Percentiles rank a stretch among this genome's conserved stretches.
These are phyloP conservation scores for Neurospora sp. DNA, from an alignment of 495 filamentous ascomycete species.

Conservation along the genomic window DNA sequence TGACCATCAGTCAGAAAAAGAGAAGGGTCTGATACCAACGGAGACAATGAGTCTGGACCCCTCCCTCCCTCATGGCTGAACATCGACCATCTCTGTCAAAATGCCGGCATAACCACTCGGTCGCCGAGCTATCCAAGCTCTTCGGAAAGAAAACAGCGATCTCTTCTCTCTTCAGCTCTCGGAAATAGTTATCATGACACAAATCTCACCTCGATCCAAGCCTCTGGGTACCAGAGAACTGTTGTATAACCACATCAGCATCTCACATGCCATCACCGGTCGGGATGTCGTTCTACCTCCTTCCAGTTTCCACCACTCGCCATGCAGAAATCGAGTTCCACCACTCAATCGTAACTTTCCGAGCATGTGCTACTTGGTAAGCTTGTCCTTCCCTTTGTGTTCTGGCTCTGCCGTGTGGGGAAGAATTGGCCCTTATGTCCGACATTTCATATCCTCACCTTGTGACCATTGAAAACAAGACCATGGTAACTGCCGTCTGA, in stretches of 20 bases:
- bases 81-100: background rate
- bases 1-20: background rate
- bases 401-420: background rate
- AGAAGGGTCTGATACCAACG: background rate
- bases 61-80: background rate
- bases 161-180: background rate
- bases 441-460: background rate
- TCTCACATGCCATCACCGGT: background rate
- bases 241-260: background rate
- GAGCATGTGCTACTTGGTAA: background rate
- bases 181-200: background rate
- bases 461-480: background rate
- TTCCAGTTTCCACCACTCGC: background rate
- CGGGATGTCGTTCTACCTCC: background rate
- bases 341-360: background rate
- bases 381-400: background rate
- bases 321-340: background rate
- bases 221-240: background rate
- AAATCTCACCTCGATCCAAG: background rate
- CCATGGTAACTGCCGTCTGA: background rate
- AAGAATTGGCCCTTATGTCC: background rate
- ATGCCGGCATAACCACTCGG: background rate
- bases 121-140: background rate
- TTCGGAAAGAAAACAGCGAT: background rate
- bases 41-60: background rate